Conservation (phyloP, 2,329 filamentous ascomycete species). For the Penicillium griseofulvum region DNA sequence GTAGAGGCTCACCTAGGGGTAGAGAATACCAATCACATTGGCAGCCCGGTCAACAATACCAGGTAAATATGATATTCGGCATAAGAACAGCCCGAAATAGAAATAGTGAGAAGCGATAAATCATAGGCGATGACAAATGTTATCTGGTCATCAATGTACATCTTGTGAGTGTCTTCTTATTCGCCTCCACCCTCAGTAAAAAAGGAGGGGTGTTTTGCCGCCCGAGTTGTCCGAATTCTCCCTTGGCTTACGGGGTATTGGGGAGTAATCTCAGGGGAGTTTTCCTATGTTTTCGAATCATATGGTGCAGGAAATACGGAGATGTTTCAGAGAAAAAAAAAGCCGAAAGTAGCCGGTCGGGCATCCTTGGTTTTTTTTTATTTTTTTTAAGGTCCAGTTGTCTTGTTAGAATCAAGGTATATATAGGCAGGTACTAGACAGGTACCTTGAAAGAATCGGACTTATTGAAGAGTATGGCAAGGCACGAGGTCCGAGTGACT, state of each 20-base stretch:
- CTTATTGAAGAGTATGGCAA: neutral
- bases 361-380: neutral
- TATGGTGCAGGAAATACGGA: neutral
- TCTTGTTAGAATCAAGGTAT: neutral
- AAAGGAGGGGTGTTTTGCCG: neutral
- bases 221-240: neutral
- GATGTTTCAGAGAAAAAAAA: neutral
- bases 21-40: neutral
- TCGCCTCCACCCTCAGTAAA: conserved; percentile 1
- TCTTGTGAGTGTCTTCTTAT: neutral
- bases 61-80: neutral
- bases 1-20: neutral
- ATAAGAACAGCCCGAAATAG: neutral
- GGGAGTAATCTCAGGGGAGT: neutral
- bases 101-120: neutral
- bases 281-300: neutral
- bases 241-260: neutral
- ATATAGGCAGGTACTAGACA: neutral
- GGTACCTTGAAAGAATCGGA: neutral
- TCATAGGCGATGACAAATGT: neutral
- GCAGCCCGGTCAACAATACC: neutral
- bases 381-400: neutral
- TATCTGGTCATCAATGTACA: neutral
- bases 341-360: conserved; percentile 11
- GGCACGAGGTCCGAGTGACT: conserved; percentile 2